Base-by-base conservation (phyloP, 345 rosid species). In the Orychophragmus violaceus region DNA sequence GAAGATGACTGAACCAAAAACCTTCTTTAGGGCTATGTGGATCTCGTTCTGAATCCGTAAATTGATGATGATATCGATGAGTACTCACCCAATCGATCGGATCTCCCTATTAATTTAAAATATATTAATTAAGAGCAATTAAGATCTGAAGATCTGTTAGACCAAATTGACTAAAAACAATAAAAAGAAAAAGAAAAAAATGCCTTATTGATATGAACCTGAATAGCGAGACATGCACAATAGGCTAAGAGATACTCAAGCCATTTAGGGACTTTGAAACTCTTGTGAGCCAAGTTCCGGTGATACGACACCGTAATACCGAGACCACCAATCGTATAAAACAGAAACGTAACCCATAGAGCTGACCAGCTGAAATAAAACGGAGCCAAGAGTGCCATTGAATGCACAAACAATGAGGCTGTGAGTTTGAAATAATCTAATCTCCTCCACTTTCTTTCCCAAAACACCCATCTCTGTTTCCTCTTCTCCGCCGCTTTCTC, bases 51-150 rank as follows among this genome's bases (percentile, higher is more conserved):
- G 97, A 86, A 80, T 90, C 97, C 51, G 88, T 80, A 54, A 84
- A 86, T 56, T 85, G 84, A 59, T 92, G 98, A 59, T 92, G 96
- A 46, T 86, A 83, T 56, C 98, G 79, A 65, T 92, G 98, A 1
- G 87, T 86, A 80, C 98, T 89, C 51, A 87, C 96, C 96, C 98
- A 92, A 72, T 83, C 89, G 53, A 87, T 92, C 58, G 98, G 98
- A 55, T 80, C 77, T 66, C 72, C 82, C 79, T 74, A 19, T 41
- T 52, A 21, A 51, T 6, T 11, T 6, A 14, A 9, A 6, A 13
- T 11, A 49, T n/a, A 22, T 10, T 50, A 24, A n/a, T 25, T 11
- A 48, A 7, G 14, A 21, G 9, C 11, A 22, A 59, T 3, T 55
- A 71, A 25, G 48, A 64, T 65, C 71, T 65, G 2, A 57, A 55